A percentile compares a stretch with the other conserved stretches of the same genome.
Conservation (phyloP, 208 protist species). For the Porcisia hertigi region DNA sequence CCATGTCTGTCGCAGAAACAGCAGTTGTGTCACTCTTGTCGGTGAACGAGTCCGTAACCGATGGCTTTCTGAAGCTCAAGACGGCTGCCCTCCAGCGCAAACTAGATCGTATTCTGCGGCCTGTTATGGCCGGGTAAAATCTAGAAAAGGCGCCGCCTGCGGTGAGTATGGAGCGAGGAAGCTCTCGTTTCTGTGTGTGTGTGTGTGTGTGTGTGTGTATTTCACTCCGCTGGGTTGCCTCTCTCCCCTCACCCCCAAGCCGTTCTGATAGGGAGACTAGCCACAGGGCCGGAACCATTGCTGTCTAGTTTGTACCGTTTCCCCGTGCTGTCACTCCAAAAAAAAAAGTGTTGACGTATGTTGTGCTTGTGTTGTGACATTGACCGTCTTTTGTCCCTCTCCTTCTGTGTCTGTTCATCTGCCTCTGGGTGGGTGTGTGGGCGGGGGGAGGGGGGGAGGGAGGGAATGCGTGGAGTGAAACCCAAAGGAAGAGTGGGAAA, state of each 20-base stretch:
- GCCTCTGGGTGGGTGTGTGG: not conserved
- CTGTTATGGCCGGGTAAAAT: conserved; percentile 40
- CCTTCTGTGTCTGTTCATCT: not conserved
- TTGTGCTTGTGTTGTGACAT: not conserved
- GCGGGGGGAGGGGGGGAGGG: too few species aligned
- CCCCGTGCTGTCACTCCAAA: not conserved
- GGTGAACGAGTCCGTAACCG: conserved; percentile 36
- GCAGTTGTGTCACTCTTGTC: conserved; percentile 62
- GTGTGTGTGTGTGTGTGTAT: not conserved
- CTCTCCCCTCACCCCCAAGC: too few species aligned
- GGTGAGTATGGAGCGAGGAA: not conserved
- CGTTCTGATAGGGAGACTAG: not conserved
- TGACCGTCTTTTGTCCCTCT: not conserved
- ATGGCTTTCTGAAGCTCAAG: conserved; percentile 83
- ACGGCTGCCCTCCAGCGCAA: conserved; percentile 66
- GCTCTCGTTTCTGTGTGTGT: not conserved
- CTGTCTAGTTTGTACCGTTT: not conserved
- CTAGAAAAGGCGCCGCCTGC: not conserved
- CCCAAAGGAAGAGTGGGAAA: too few species aligned
- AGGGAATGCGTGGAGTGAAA: not conserved
- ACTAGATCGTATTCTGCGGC: conserved; percentile 61
- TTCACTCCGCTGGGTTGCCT: not conserved
- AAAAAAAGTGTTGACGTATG: not conserved
- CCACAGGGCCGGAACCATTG: not conserved
- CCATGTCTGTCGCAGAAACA: conserved; percentile 69